Evolutionary conservation across 257 asterid genomes (phyloP), one percentile per base, ranked within the genome.

Genomic region (Hygrophila difformis): DNA sequence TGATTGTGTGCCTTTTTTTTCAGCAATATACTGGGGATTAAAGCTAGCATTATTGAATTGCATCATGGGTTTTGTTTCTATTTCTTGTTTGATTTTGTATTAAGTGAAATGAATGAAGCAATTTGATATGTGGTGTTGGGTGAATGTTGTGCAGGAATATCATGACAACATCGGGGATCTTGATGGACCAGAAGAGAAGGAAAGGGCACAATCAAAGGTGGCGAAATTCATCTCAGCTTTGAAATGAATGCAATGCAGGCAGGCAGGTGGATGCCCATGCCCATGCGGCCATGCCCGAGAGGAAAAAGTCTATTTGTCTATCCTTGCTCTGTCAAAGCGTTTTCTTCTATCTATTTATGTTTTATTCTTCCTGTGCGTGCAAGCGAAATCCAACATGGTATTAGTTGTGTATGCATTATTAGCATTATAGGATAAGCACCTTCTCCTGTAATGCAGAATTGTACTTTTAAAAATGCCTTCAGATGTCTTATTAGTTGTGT

Each of bases 131-230:
- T 59, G 42, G 50, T n/a, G n/a, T n/a, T n/a, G n/a, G n/a, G n/a
- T n/a, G n/a, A n/a, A 39, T 49, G 45, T 40, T 51, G 50, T 19
- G 13, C 79, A 85, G 95, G 96, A 91, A 70, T 91, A 82, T 61
- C 93, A 82, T 17, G 94, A 82, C 78, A 73, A 82, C 49, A 84
- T 86, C 14, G 99, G 99, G 12, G 99, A 91, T 66, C 82, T 86
- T 49, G 94, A 78, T 26, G 99, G 99, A 9, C 96, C 96, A 17
- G 99, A 91, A 66, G 96, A 91, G 89, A 91, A 69, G 63, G 99
- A 91, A 60, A 82, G 89, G 62, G 80, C 81, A 12, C 96, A 77
- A 48, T 61, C 89, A 3, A 91, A 75, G 71, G 69, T 82, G 63
- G 70, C 69, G 29, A 86, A 63, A 51, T 91, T 91, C 67, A 74